Base-by-base conservation (phyloP, 192 early-diverging fungal genomes). In the Backusella tuberculispora region DNA sequence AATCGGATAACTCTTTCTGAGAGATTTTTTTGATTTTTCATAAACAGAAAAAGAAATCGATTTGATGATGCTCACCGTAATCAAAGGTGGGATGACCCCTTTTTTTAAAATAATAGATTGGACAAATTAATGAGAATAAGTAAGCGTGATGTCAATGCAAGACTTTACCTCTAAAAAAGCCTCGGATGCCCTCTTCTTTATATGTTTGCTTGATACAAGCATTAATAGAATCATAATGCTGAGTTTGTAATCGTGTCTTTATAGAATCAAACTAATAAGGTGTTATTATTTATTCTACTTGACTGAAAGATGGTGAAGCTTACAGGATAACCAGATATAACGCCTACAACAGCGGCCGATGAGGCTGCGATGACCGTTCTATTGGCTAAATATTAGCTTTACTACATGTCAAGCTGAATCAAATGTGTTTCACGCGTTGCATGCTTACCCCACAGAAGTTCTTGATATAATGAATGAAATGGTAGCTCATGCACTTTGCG, bases 181-280 rank as follows among this genome's bases (percentile, higher is more conserved):
- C 97, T 48, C 86, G 76, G 14, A 94, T 21, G 8, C 97, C 93
- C 74, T 99, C 97, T 13, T 91, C 87, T 26, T 83, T 72, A 74
- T 94, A 92, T 0, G 95, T 95, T 63, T 87, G 77, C 48, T 84
- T 85, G 13, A 96, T 86, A 75, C 97, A 99, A 26, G 80, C 88
- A 72, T 89, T 77, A 26, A 92, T 88, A 41, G 92, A 94, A 56
- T 84, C 85, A 79, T 97, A 99, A 37, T 92, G 87, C 78, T 93
- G 90, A 7, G 96, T 96, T 82, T 99, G 97, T 94, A 99, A 95
- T 71, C 96, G 84, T n/a, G 97, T 99, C 83, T 99, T 99, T 41
- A 99, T 84, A 19, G 95, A 94, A 80, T 99, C 97, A 83, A 97
- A 97, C 81, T 88, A 76, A 13, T 66, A 43, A 73, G 26, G 42